Evolutionary conservation across 352 stramenopile genomes (phyloP).

Genomic region (Blastocystis sp.): DNA sequence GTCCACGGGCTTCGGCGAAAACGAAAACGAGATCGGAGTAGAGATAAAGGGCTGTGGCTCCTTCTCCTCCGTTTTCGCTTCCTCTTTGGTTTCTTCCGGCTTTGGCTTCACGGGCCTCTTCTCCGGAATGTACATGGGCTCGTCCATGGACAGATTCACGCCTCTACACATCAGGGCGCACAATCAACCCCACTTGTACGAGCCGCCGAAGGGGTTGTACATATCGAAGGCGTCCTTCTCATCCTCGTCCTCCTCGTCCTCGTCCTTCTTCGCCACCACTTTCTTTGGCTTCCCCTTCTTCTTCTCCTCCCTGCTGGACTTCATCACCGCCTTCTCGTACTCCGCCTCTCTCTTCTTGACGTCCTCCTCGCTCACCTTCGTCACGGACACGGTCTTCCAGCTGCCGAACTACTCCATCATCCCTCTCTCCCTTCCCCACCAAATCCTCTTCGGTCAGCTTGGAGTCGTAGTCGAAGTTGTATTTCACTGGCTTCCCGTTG

Average conservation of each 20-base stretch:
- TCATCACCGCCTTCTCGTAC: conserved; percentile 67
- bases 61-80: not conserved
- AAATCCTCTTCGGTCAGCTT: conserved; percentile 64
- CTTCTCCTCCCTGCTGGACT: conserved; percentile 35
- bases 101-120: not conserved
- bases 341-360: conserved; percentile 31
- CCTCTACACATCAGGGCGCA: conserved; percentile 29
- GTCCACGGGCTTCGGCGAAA: not conserved
- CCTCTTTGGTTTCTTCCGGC: not conserved
- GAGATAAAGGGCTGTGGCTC: conserved; percentile 14
- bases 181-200: conserved; percentile 17
- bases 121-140: conserved; percentile 61
- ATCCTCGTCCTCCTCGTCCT: conserved; percentile 36
- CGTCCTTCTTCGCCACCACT: not conserved
- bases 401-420: conserved; percentile 57
- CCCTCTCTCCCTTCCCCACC: not conserved
- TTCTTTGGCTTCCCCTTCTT: not conserved
- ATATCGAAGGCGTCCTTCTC: conserved; percentile 64
- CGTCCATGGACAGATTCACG: conserved; percentile 22
- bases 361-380: conserved; percentile 32
- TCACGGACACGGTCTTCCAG: conserved; percentile 69
- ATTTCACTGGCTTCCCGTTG: conserved; percentile 14
- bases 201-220: conserved; percentile 64
- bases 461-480: conserved; percentile 67
- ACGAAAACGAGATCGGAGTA: conserved; percentile 15